Conservation (phyloP, 768 basidiomycete species). For the Phlebiopsis gigantea region DNA sequence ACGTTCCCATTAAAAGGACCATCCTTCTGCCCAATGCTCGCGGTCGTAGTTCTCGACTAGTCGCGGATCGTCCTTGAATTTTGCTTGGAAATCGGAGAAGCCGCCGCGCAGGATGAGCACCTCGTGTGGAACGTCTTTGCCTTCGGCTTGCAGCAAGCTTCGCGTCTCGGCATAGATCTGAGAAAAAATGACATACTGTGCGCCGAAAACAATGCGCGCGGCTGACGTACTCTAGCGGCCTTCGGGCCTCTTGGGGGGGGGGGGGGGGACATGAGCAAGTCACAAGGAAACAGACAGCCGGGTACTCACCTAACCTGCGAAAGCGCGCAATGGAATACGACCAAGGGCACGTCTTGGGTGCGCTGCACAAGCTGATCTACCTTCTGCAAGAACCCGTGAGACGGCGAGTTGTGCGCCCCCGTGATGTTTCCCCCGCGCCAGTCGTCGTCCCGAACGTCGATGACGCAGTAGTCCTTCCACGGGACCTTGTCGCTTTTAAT, state of each 20-base stretch:
- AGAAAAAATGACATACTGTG: slow-evolving; percentile 1
- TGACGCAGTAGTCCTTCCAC: slow-evolving; percentile 64
- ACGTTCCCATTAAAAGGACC: slow-evolving; percentile 15
- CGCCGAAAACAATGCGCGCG: neutral
- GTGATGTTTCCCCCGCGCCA: slow-evolving; percentile 76
- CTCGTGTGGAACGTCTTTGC: slow-evolving; percentile 43
- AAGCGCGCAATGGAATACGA: slow-evolving; percentile 76
- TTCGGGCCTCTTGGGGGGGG: slow-evolving; percentile 58
- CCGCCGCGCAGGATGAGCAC: slow-evolving; percentile 68
- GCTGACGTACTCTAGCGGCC: slow-evolving; percentile 57
- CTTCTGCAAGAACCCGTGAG: slow-evolving; percentile 46
- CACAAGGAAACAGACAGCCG: neutral
- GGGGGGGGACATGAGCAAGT: neutral
- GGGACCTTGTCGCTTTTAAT: slow-evolving; percentile 61
- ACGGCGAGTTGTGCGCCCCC: slow-evolving; percentile 57
- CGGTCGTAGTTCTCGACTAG: slow-evolving; percentile 78
- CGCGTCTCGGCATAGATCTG: slow-evolving; percentile 71
- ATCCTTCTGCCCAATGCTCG: slow-evolving; percentile 51
- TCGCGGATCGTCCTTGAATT: slow-evolving; percentile 66
- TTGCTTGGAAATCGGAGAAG: slow-evolving; percentile 64
- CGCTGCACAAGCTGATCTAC: slow-evolving; percentile 56
- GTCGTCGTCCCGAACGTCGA: slow-evolving; percentile 86
- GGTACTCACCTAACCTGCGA: slow-evolving; percentile 68
- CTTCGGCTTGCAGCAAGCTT: slow-evolving; percentile 35
- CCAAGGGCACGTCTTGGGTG: slow-evolving; percentile 52